phyloP scores from a whole-genome alignment of 1,284 basidiomycete species.

The Rhodotorula sp. region DNA sequence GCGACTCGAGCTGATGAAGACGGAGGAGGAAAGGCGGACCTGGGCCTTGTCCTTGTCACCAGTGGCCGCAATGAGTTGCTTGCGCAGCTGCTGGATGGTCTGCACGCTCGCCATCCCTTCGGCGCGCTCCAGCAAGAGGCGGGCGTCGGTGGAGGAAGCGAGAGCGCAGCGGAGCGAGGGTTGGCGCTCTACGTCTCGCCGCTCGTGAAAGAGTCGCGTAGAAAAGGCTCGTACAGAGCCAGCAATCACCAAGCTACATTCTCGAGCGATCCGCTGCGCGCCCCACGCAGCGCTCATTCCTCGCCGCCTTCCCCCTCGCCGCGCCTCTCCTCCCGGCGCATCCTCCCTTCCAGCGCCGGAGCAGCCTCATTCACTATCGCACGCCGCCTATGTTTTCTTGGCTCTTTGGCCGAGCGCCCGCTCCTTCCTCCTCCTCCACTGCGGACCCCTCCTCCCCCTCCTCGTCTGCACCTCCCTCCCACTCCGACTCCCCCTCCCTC shows the following conservation, averaged over 20 bases:
- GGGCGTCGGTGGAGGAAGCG: background rate
- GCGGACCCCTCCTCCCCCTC: background rate
- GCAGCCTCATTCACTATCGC: too few species aligned
- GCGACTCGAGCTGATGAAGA: background rate
- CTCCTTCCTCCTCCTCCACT: background rate
- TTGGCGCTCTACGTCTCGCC: too few species aligned
- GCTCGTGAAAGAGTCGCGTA: too few species aligned
- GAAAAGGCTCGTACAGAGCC: too few species aligned
- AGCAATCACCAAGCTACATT: too few species aligned
- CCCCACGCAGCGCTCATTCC: too few species aligned
- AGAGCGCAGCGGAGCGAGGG: too few species aligned
- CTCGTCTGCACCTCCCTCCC: background rate
- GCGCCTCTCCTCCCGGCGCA: background rate
- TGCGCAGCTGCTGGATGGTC: conserved; percentile 37
- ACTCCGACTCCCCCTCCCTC: too few species aligned
- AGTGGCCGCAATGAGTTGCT: conserved; percentile 35
- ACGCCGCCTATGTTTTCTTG: background rate
- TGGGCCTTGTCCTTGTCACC: conserved; percentile 32
- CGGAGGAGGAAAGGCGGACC: conserved; percentile 4
- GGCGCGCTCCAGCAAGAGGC: background rate
- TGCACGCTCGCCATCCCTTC: background rate
- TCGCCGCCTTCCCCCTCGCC: background rate
- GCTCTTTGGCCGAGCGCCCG: background rate
- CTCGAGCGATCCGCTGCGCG: background rate
- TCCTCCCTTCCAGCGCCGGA: background rate